Percentiles rank a stretch among this genome's conserved stretches.
phyloP scores from a whole-genome alignment of 352 stramenopile genomes.

The Globisporangium polare region DNA sequence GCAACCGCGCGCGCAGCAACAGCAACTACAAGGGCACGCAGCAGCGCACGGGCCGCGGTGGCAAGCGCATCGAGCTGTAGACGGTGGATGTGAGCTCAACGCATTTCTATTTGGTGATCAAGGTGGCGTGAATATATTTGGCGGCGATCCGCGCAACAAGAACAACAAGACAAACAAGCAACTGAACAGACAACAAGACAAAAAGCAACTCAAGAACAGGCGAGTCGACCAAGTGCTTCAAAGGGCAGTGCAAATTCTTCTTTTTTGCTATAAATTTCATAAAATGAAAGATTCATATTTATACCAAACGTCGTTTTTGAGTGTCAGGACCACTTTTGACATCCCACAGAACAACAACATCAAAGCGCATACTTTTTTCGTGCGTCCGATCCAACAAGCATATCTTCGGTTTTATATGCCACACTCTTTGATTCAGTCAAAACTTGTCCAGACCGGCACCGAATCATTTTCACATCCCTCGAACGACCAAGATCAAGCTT shows the following conservation, averaged over 20 bases:
- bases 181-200: not conserved
- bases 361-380: no score
- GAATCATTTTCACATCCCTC: no score
- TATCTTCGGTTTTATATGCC: no score
- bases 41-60: constrained; percentile 46
- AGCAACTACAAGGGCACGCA: constrained; percentile 42
- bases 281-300: constrained; percentile 8
- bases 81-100: not conserved
- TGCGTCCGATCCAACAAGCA: no score
- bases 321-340: no score
- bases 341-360: no score
- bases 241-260: not conserved
- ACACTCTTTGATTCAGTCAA: no score
- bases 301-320: no score
- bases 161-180: not conserved
- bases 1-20: constrained; percentile 16
- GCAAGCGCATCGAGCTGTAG: constrained; percentile 74
- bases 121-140: constrained; percentile 1
- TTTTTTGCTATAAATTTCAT: constrained; percentile 9
- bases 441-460: no score
- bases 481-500: not conserved
- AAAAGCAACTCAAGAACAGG: not conserved
- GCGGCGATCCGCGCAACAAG: not conserved
- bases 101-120: constrained; percentile 4
- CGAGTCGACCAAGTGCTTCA: not conserved